Evolutionary conservation across 768 basidiomycete species (phyloP), one percentile per base, ranked within the genome.

Genomic region (Boletus fagicola): DNA sequence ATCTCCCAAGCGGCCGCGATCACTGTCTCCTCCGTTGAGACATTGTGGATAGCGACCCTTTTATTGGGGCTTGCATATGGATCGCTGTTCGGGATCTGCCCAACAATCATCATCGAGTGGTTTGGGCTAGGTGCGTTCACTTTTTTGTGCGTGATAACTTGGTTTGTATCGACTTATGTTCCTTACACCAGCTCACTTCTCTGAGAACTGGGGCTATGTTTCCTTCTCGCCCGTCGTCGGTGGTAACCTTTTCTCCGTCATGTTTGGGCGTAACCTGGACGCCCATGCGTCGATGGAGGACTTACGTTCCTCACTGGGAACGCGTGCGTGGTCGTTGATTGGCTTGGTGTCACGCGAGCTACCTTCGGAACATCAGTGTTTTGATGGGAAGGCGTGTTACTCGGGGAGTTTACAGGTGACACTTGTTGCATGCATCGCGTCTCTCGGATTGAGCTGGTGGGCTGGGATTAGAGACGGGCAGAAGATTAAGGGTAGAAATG

Each of bases 121-220:
- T 95, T 94, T 62, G 93, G 93, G 8, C 77, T 95, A 65, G 76
- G 90, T 90, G 64, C 66, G 88, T 83, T 2, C 12, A 31, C 15
- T 18, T 47, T 28, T 55, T 15, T 15, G 10, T 24, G 8, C 18
- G 2, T 22, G 2, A 22, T 0, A 15, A 18, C 53, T 42, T 28
- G 6, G n/a, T 30, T 5, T 8, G 3, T 42, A 24, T 30, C 11
- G 10, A n/a, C 36, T 49, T 28, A 42, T 56, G 2, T 36, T 28
- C 10, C 40, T 30, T 31, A 6, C 11, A 22, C 15, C 61, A 87
- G 85, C 77, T 13, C 87, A 88, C 67, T 88, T 90, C 62, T 86
- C 86, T 1, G 87, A 94, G 74, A 94, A 94, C 72, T 93, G 88
- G 88, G 92, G 92, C 10, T 90, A 82, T 66, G 76, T 89, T 26